Evolutionary conservation across 768 basidiomycete genomes (phyloP).

Genomic region (Dioszegia crocea): DNA sequence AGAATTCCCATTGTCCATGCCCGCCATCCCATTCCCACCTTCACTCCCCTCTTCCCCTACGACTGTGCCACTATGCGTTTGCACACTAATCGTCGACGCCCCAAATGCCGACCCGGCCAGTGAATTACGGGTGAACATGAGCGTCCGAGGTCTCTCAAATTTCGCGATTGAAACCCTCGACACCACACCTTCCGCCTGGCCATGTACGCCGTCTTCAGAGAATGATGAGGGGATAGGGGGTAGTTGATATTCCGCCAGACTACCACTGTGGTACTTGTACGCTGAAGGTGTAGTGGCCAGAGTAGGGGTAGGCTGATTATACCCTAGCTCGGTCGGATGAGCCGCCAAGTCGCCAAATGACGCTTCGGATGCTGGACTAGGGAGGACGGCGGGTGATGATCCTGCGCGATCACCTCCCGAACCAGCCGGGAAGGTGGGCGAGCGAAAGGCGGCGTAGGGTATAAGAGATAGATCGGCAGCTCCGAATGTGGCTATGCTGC

Average conservation of each 20-base stretch:
- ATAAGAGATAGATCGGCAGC: neutral
- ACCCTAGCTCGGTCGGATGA: neutral
- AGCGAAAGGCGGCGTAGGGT: neutral
- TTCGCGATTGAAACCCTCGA: conserved; percentile 2
- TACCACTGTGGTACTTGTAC: too few relatives aligned
- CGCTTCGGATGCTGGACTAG: conserved; percentile 3
- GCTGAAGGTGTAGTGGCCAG: too few relatives aligned
- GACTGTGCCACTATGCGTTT: neutral
- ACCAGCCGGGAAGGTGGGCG: neutral
- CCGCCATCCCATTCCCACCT: neutral
- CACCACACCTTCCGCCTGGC: neutral
- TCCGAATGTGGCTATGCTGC: conserved; percentile 4
- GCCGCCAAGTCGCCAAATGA: neutral
- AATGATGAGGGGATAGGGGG: neutral
- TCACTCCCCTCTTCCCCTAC: neutral
- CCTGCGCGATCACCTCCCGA: neutral
- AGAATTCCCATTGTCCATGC: neutral
- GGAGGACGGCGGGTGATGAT: neutral
- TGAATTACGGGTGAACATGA: neutral
- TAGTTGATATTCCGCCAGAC: neutral
- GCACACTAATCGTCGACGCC: neutral
- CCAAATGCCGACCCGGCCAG: neutral
- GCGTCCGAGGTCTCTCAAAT: conserved; percentile 1
- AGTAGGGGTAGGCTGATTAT: neutral
- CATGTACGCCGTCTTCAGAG: neutral